These are phyloP conservation scores for Chrysoporthe puriensis DNA, from an alignment of 2,329 filamentous ascomycete genomes.

Conservation along the genomic window DNA sequence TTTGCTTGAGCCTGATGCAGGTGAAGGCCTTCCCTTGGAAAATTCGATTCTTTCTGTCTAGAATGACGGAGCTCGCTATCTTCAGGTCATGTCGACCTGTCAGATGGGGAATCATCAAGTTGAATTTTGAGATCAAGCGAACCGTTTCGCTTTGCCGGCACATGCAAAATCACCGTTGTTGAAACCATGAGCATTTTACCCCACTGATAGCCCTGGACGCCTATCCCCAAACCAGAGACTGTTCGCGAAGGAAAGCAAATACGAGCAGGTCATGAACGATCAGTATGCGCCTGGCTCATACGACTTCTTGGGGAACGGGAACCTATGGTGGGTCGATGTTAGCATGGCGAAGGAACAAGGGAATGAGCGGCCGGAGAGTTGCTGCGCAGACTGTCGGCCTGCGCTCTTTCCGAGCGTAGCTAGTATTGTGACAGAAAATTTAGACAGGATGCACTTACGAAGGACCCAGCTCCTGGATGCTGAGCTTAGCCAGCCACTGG, in stretches of 20 bases:
- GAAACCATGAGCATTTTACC: constrained; percentile 31
- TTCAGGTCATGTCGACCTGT: constrained; percentile 26
- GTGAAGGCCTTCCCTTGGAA: neutral
- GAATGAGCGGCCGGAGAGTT: neutral
- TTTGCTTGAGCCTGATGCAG: neutral
- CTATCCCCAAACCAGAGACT: constrained; percentile 17
- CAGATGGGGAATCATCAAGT: constrained; percentile 38
- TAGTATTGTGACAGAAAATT: constrained; percentile 16
- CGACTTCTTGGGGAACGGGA: constrained; percentile 80
- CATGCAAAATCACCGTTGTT: constrained; percentile 29
- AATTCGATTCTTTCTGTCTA: constrained; percentile 22
- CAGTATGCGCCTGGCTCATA: constrained; percentile 53
- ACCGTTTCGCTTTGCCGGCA: constrained; percentile 24
- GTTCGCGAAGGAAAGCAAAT: constrained; percentile 19
- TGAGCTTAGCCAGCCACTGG: constrained; percentile 92
- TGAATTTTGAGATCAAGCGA: constrained; percentile 37
- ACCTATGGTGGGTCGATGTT: constrained; percentile 51
- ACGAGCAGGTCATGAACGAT: constrained; percentile 34
- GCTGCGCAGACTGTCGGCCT: constrained; percentile 29
- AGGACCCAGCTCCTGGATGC: constrained; percentile 93
- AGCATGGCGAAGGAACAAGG: constrained; percentile 13
- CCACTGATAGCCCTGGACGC: constrained; percentile 27
- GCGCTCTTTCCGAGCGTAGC: constrained; percentile 13
- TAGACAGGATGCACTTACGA: constrained; percentile 67
- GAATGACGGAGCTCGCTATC: constrained; percentile 25